Base-by-base conservation (phyloP, 306 rosid genomes). In the Lagenaria siceraria region DNA sequence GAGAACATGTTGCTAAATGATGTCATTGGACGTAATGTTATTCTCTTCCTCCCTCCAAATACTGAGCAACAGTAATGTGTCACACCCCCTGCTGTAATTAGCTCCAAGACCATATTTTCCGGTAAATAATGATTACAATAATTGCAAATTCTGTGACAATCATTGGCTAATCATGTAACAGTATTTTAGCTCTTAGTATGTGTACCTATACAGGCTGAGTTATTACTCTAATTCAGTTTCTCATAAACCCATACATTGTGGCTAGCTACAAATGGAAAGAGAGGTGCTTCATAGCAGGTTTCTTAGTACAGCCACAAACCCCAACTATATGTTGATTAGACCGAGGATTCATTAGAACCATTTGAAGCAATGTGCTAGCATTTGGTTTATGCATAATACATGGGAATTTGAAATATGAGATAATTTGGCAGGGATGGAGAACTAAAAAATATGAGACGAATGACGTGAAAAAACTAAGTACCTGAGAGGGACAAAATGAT, bases 401-500 rank as follows among this genome's bases (percentile, higher is more conserved):
- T 69, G 53, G 55, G 25, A 69, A 24, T 69, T 22, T 69, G 55
- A 69, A 69, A 22, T n/a, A 12, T 22, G n/a, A 69, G 22, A 71
- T 48, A 25, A 71, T 27, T 71, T 48, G 14, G 13, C 40, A 25
- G 58, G 54, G 11, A 42, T 6, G n/a, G 42, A 18, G 33, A 42
- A 13, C 74, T n/a, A 42, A 40, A 4, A 66, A 68, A 19, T 11
- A 27, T 46, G 21, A 5, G 62, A 74, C 43, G 33, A 12, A 52
- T 4, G 63, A 9, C 77, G n/a, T n/a, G n/a, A n/a, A n/a, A n/a
- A n/a, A 8, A 13, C n/a, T 42, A 40, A 65, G 76, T 81, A 90
- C 97, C 91, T 78, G 90, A 79, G 85, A 73, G 42, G 91, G 97
- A 86, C 97, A 92, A 76, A 80, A 65, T 36, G 97, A 86, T 42